Base-by-base conservation (phyloP, 176 grass and related monocot species). In the Alopecurus myosuroides region DNA sequence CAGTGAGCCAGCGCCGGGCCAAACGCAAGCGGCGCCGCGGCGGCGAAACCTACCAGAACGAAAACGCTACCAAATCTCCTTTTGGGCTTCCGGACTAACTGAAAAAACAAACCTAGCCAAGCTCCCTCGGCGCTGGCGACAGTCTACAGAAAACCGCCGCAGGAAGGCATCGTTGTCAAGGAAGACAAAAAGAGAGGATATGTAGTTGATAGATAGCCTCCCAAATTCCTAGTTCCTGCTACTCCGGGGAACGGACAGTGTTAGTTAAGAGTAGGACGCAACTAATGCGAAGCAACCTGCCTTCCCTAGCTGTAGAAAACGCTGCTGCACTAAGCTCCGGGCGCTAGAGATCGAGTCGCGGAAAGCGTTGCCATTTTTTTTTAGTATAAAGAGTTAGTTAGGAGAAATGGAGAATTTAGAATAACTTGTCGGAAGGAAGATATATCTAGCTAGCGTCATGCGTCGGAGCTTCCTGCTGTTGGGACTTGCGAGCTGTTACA, bases 231-330 rank as follows among this genome's bases (percentile, higher is more conserved):
- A 41, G 69, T 29, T 79, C 35, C 80, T 83, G 80, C 83, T 83
- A 81, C 90, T 78, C 40, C 82, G 77, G 29, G 83, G 73, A 89
- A 87, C 44, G 83, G 93, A 92, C 89, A 86, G 81, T 64, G 86
- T 91, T 93, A 91, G 93, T 95, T 94, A 83, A 72, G 77, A 82
- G 74, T 51, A 89, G 46, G 83, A 82, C 73, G 66, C 86, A 90
- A 88, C 92, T 83, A 86, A 83, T 12, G 45, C 33, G 65, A 82
- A 6, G 50, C 58, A 80, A 92, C 85, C 85, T 90, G 81, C 87
- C 67, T 15, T 51, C 70, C 67, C 44, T 49, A 74, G 26, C 71
- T 57, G 70, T 68, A 55, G 69, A 84, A 79, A 56, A 60, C 72
- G 25, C 60, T 22, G 58, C 26, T 46, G 37, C 58, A 28, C 48